Conservation (phyloP, 805 yeast species). For the Metschnikowia bowlesiae region DNA sequence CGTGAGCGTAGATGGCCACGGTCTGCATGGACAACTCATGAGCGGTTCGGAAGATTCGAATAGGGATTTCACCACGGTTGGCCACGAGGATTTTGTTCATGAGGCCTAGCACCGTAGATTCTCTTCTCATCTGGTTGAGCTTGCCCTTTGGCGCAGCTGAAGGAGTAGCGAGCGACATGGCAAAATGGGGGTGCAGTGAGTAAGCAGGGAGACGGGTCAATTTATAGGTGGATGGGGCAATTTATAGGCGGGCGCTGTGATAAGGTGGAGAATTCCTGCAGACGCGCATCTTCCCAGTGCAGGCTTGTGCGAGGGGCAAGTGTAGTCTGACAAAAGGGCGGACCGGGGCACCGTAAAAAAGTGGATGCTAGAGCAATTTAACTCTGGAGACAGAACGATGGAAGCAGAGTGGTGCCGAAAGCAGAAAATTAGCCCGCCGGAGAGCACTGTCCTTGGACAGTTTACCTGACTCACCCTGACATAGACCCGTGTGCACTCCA, state of each 20-base stretch:
- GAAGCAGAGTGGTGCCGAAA: background rate
- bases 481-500: background rate
- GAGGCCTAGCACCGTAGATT: conserved; percentile 41
- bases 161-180: background rate
- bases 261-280: conserved; percentile 3
- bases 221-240: background rate
- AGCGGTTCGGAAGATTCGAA: conserved; percentile 91
- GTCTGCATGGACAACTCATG: conserved; percentile 97
- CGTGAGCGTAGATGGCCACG: conserved; percentile 94
- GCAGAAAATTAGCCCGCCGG: background rate
- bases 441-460: background rate
- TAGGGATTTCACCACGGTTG: conserved; percentile 82
- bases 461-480: background rate
- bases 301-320: conserved; percentile 1
- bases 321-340: background rate
- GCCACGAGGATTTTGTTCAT: conserved; percentile 69
- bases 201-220: background rate
- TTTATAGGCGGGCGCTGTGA: conserved; percentile 1
- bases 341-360: too few relatives aligned
- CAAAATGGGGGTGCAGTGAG: background rate
- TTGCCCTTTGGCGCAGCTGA: conserved; percentile 14
- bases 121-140: conserved; percentile 39
- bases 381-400: too few relatives aligned
- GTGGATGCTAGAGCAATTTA: too few relatives aligned
- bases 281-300: background rate